Base-by-base conservation (phyloP, 139 green algal genomes). In the Closterium sp. region DNA sequence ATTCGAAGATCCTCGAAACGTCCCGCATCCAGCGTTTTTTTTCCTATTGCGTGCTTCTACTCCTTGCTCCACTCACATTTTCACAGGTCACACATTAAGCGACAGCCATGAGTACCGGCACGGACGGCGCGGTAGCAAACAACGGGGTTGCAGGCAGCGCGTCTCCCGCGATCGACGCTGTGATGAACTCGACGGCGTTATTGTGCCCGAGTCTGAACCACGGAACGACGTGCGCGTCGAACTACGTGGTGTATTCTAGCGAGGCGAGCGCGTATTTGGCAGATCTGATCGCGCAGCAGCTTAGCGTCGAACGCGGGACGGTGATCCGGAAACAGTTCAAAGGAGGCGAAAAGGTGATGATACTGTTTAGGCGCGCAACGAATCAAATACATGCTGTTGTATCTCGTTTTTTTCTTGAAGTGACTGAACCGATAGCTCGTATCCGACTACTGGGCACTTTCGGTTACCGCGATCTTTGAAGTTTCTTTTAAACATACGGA, bases 181-280 rank as follows among this genome's bases (percentile, higher is more conserved):
- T 87, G 85, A 31, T 2, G 85, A 87, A 87, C 85, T 21, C 28
- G 85, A 31, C 85, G 22, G 24, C 85, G 24, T 10, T 79, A 13
- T 27, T 79, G 62, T 79, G 62, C 62, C 62, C 17, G 19, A 79
- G 62, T 24, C 5, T 27, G 62, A 79, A 79, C 62, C 62, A 79
- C 62, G 62, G 62, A 79, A 27, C 85, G 19, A 87, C 28, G 29
- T 89, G 29, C 11, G 28, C 87, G 24, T 50, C 87, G 24, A 85
- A 84, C 88, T 92, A 92, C 89, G 24, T 93, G 34, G 91, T 93
- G 87, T 93, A 93, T n/a, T 93, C 91, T 31, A 86, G 89, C 28
- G 91, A 91, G 28, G 86, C 32, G 19, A 92, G 91, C 91, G 21
- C 17, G 31, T 93, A 93, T 89, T 19, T 93, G 30, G 91, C 91